Evolutionary conservation across 257 asterid genomes (phyloP).

Genomic region (Nicotiana attenuata): DNA sequence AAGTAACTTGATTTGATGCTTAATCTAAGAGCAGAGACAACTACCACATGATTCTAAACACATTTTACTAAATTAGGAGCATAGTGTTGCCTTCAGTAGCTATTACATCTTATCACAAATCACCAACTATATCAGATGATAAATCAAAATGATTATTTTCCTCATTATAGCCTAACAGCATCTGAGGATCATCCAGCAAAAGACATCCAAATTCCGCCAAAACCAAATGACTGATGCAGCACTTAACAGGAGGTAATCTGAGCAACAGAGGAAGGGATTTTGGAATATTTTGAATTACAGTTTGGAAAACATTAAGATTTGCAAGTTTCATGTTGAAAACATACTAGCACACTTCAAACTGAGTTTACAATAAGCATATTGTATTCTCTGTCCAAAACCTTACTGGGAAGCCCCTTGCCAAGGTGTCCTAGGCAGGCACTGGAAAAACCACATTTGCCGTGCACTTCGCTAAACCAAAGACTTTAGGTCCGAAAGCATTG

Average conservation of each 20-base stretch:
- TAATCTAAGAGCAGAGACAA: neutral
- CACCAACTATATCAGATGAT: neutral
- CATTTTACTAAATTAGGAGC: neutral
- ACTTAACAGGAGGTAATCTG: neutral
- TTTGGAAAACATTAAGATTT: neutral
- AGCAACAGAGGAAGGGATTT: neutral
- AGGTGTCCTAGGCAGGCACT: neutral
- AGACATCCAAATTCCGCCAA: neutral
- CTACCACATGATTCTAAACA: neutral
- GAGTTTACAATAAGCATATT: neutral
- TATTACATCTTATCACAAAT: neutral
- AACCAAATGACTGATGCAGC: neutral
- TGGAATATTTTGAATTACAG: neutral
- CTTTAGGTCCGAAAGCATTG: neutral
- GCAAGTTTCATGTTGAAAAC: neutral
- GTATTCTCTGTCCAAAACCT: neutral
- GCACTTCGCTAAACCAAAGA: neutral
- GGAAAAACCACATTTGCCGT: neutral
- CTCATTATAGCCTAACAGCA: neutral
- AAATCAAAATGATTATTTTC: neutral
- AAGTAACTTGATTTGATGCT: neutral
- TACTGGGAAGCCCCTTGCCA: neutral
- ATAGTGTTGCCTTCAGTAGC: neutral
- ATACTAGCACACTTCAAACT: neutral
- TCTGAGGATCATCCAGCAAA: neutral